Evolutionary conservation across 441 rosid species (phyloP), one percentile per base, ranked within the genome.

Genomic region (Adansonia gregorii): DNA sequence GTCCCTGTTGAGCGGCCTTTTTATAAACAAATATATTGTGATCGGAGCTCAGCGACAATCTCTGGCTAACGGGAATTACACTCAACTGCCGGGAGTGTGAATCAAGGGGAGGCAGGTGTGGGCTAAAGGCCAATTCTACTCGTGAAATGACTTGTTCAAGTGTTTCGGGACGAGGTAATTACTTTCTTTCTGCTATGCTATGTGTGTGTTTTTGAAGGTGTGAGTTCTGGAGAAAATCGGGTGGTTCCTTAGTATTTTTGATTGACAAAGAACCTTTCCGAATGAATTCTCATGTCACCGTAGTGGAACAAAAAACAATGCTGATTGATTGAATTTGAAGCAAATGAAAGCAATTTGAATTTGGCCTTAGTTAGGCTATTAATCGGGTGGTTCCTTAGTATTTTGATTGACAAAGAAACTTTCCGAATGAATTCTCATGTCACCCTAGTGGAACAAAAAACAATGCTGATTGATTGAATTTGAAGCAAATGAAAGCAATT

Each of bases 1-100:
- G 90, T 89, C 70, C 97, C 96, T 0, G 90, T 88, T 41, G 76
- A 80, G 11, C 79, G 88, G 90, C 89, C 92, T 67, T 89, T 88
- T 78, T 82, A 79, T 41, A 87, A 87, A 78, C 84, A 24, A 24
- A 86, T 69, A 78, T 86, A 31, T 31, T 19, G 76, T 83, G 89
- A 56, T 88, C 91, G 35, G 89, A 91, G 70, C 83, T 94, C 46
- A 86, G 87, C 58, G 81, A 82, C 7, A 75, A 84, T 82, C 91
- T 92, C 45, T 79, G 85, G 82, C 88, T 94, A 12, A 80, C 79
- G 0, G 98, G 97, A 72, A 48, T 20, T 24, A 66, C 49, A 45
- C 98, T 97, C 3, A 48, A 68, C 15, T 94, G 98, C 70, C 64
- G 84, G 0, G 74, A 73, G 45, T 94, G 96, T 72, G 93, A 85